Conservation (phyloP, 768 basidiomycete species). For the Lactarius vividus region DNA sequence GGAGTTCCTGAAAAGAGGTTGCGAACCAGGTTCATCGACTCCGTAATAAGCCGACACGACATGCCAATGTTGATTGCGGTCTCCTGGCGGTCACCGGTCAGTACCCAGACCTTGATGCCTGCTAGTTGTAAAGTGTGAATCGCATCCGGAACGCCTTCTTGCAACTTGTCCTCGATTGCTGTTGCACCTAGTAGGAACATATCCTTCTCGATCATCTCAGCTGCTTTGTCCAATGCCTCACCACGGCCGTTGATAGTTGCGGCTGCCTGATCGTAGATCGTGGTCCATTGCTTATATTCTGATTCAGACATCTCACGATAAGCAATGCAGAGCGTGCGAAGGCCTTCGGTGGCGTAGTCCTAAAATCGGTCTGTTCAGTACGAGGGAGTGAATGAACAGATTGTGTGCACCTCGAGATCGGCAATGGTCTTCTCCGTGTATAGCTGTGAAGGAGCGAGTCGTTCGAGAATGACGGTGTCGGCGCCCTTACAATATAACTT, state of each 20-base stretch:
- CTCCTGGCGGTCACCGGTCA: conserved; percentile 97
- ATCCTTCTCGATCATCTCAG: conserved; percentile 95
- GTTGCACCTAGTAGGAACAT: conserved; percentile 92
- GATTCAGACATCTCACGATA: conserved; percentile 88
- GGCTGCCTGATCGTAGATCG: conserved; percentile 88
- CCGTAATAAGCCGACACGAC: conserved; percentile 94
- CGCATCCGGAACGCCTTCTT: conserved; percentile 97
- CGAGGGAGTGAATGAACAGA: background rate
- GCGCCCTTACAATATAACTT: conserved; percentile 97
- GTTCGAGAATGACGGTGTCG: conserved; percentile 94
- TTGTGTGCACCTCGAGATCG: conserved; percentile 76
- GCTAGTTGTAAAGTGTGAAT: conserved; percentile 98
- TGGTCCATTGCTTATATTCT: conserved; percentile 87
- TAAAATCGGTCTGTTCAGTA: conserved; percentile 32
- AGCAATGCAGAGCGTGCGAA: conserved; percentile 95
- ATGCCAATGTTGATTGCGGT: conserved; percentile 99
- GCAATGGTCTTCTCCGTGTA: conserved; percentile 82
- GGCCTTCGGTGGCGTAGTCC: conserved; percentile 97
- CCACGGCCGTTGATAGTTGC: conserved; percentile 93
- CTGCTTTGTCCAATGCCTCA: conserved; percentile 91
- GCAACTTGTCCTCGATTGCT: conserved; percentile 97
- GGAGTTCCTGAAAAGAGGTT: background rate
- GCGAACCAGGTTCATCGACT: conserved; percentile 94
- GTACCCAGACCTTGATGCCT: conserved; percentile 98
- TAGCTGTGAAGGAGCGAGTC: conserved; percentile 80